phyloP scores from a whole-genome alignment of 73 alveolate genomes.

The Symbiodinium natans region DNA sequence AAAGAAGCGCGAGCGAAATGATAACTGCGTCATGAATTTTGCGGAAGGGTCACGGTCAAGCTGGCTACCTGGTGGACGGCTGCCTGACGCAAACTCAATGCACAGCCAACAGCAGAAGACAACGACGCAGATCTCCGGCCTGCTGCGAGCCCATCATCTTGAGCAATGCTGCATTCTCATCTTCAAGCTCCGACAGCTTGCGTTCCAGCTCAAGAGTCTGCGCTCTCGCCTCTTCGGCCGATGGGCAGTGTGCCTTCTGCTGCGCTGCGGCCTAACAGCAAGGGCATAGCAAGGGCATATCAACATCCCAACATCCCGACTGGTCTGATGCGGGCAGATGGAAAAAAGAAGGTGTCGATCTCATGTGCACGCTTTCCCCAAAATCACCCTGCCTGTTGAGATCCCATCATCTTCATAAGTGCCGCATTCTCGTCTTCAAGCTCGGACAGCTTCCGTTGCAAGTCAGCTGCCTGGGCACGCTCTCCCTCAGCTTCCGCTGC shows the following conservation, averaged over 20 bases:
- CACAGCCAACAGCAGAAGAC: neutral
- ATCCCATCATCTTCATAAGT: neutral
- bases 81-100: neutral
- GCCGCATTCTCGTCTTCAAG: neutral
- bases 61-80: neutral
- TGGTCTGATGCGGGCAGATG: too few species aligned
- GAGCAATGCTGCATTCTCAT: neutral
- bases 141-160: slow-evolving; percentile 16
- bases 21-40: neutral
- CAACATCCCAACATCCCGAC: neutral
- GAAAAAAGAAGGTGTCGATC: too few species aligned
- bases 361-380: too few species aligned
- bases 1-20: neutral
- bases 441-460: neutral
- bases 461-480: neutral
- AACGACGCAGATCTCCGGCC: neutral
- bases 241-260: neutral
- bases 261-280: neutral
- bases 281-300: neutral
- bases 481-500: neutral
- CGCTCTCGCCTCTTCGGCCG: neutral
- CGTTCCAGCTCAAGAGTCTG: neutral
- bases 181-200: slow-evolving; percentile 2
- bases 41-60: neutral
- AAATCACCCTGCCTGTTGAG: neutral